Conservation (phyloP, 768 basidiomycete species). For the Pilatotrama ljubarskyi region DNA sequence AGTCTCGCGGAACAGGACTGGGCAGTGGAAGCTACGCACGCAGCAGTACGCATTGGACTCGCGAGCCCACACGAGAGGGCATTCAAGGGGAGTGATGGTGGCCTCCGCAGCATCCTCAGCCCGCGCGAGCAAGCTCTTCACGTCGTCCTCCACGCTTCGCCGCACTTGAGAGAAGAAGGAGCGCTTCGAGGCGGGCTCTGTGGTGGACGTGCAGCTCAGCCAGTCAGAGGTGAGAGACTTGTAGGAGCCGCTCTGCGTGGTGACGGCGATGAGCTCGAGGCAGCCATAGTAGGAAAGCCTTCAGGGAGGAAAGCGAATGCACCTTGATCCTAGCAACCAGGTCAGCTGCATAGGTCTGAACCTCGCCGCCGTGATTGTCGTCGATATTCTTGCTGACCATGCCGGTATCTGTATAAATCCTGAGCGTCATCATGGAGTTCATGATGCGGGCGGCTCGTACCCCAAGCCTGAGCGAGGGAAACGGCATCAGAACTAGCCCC, state of each 20-base stretch:
- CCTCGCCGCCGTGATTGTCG: slow-evolving; percentile 25
- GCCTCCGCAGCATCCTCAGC: slow-evolving; percentile 6
- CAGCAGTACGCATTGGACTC: slow-evolving; percentile 49
- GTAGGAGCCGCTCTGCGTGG: slow-evolving; percentile 29
- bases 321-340: slow-evolving; percentile 40
- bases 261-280: not conserved
- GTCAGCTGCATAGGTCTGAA: slow-evolving; percentile 23
- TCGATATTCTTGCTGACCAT: slow-evolving; percentile 30
- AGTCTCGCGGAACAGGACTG: not conserved
- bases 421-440: not conserved
- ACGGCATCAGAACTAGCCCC: not conserved
- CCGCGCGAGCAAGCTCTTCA: slow-evolving; percentile 3
- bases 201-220: slow-evolving; percentile 31
- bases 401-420: slow-evolving; percentile 28
- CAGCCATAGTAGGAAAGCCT: not conserved
- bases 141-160: slow-evolving; percentile 8
- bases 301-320: too few species aligned
- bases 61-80: slow-evolving; percentile 49
- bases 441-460: not conserved
- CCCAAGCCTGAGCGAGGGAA: slow-evolving; percentile 19
- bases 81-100: slow-evolving; percentile 42
- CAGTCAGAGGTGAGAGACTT: slow-evolving; percentile 27
- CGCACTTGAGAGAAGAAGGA: slow-evolving; percentile 32
- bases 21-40: slow-evolving; percentile 22
- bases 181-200: slow-evolving; percentile 25